Percentiles rank a stretch among this genome's conserved stretches.
Conservation (phyloP, 2,329 filamentous ascomycete species). For the Venturia nashicola region DNA sequence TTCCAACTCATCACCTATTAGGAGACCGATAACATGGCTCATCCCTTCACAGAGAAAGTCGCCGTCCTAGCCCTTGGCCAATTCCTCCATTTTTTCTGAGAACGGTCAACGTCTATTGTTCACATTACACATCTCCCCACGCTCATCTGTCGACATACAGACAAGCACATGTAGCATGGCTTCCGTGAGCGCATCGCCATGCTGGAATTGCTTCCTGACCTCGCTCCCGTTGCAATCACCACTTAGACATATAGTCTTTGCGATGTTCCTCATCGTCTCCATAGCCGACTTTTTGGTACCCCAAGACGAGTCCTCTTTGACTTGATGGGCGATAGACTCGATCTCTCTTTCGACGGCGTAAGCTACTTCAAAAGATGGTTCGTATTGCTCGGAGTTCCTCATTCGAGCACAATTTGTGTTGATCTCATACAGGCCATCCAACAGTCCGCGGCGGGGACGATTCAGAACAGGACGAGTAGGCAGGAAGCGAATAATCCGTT, state of each 20-base stretch:
- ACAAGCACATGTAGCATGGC: not conserved
- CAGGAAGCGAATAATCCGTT: no score
- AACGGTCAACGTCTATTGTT: not conserved
- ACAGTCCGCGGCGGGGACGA: no score
- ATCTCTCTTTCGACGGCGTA: no score
- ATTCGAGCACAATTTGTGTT: not conserved
- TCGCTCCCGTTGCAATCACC: not conserved
- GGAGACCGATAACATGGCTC: no score
- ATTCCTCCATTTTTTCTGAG: not conserved
- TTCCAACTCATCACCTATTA: no score
- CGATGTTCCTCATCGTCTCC: not conserved
- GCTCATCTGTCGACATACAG: not conserved
- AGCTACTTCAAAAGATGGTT: not conserved
- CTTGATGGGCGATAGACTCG: no score
- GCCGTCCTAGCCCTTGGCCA: not conserved
- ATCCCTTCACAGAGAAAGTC: no score
- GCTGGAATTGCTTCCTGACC: not conserved
- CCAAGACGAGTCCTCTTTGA: not conserved
- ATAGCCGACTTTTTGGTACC: not conserved
- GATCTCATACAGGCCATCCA: no score
- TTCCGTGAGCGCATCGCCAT: not conserved
- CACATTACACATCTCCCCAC: not conserved
- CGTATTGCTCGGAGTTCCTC: not conserved
- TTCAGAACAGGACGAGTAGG: no score
- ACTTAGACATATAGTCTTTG: not conserved